These are phyloP conservation scores for Alternaria brassicae DNA, from an alignment of 2,329 filamentous ascomycete species.

Conservation along the genomic window DNA sequence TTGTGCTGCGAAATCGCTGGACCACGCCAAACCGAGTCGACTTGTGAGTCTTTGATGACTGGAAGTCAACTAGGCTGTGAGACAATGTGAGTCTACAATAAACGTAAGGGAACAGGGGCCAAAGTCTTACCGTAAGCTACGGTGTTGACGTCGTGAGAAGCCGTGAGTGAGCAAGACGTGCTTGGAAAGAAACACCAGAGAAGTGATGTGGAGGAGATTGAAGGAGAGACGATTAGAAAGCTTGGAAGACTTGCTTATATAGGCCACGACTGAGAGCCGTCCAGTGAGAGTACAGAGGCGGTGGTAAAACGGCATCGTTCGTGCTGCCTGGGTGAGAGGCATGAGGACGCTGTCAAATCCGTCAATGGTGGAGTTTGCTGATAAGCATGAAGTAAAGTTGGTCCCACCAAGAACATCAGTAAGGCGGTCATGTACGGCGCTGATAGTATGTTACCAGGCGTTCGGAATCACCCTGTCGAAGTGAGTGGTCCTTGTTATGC, in stretches of 20 bases:
- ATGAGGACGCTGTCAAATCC: not conserved
- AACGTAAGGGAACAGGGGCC: not conserved
- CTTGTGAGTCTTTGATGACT: not conserved
- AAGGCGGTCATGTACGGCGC: not conserved
- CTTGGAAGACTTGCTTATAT: not conserved
- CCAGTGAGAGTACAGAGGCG: not conserved
- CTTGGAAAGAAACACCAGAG: not conserved
- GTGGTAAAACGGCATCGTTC: not conserved
- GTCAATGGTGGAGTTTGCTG: not conserved
- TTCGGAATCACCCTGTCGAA: not conserved
- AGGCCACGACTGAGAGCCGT: not conserved
- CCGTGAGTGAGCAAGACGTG: not conserved
- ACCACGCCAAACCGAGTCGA: not conserved
- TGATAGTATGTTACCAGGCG: not conserved
- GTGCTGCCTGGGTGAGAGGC: slow-evolving; percentile 12
- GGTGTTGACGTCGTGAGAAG: not conserved
- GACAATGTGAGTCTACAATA: not conserved
- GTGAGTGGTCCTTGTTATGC: not conserved
- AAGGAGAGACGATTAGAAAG: not conserved
- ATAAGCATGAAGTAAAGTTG: slow-evolving; percentile 1
- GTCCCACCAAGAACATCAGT: not conserved
- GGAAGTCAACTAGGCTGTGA: not conserved
- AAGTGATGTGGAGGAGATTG: not conserved
- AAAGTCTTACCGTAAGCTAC: not conserved
- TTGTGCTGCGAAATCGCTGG: not conserved